Base-by-base conservation (phyloP, 768 basidiomycete species). In the Serendipita sp. region DNA sequence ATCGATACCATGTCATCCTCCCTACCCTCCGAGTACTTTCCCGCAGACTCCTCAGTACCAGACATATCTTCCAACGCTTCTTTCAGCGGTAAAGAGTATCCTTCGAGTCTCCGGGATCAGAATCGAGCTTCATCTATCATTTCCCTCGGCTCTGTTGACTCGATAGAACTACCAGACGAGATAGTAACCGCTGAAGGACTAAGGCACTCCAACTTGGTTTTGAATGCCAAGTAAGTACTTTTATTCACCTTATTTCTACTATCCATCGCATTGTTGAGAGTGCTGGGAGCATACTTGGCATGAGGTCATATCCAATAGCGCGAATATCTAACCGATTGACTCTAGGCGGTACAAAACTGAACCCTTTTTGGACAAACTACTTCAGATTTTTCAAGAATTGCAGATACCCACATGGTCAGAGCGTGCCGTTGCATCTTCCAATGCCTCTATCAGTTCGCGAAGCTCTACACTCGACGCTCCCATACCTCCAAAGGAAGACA, bases 171-270 rank as follows among this genome's bases (percentile, higher is more conserved):
- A 41, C 65, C 30, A 36, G 58, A 65, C 62, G 69, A 81, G 67
- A 76, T 78, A 36, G 78, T 81, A 18, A 75, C 75, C 18, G 79
- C 80, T 66, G 82, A 87, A 64, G 85, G 84, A 10, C 70, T 91
- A 67, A 78, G 76, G 35, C 85, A 89, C 73, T 78, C 78, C 36
- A 74, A 76, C 47, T 70, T 78, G 11, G 78, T 73, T 68, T 73
- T 91, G 64, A 80, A 88, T 68, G 80, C 88, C 52, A 86, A 83
- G 89, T 89, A 76, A 84, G 86, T 69, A 69, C 64, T 47, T 65
- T 71, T 41, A 1, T 41, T 70, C 70, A 70, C 66, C 67, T 36
- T 32, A 44, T 3, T 18, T 3, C 62, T 44, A 44, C n/a, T 64
- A 4, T 44, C 46, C 46, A 44, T 23, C 2, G 10, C 41, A 45